Conservation (phyloP, 371 early-diverging fungal species). For the Circinella minor region DNA sequence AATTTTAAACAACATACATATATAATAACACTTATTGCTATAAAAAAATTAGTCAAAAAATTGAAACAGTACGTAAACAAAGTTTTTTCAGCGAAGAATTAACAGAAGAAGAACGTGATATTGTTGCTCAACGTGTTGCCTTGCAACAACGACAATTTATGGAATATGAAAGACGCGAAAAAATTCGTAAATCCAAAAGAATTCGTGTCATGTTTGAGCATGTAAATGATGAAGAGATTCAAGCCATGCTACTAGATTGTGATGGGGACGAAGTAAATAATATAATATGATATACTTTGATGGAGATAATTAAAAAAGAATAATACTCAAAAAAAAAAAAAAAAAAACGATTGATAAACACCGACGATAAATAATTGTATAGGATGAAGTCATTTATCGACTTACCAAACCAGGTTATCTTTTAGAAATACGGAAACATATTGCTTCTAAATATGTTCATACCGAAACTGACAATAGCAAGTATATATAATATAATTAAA, state of each 20-base stretch:
- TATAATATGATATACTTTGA: neutral
- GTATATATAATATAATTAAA: neutral
- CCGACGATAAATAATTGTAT: neutral
- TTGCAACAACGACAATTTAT: constrained; percentile 85
- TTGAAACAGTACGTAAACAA: constrained; percentile 83
- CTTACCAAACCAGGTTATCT: constrained; percentile 77
- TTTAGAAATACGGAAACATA: constrained; percentile 67
- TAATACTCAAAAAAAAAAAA: too few relatives aligned
- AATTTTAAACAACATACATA: too few relatives aligned
- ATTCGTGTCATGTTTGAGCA: constrained; percentile 76
- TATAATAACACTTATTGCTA: too few relatives aligned
- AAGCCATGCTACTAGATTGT: constrained; percentile 76
- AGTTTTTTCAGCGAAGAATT: constrained; percentile 86
- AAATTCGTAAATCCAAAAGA: constrained; percentile 71
- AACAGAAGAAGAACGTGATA: constrained; percentile 83
- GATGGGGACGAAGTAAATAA: constrained; percentile 73
- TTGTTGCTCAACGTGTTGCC: constrained; percentile 87
- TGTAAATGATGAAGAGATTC: constrained; percentile 81
- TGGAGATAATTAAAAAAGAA: too few relatives aligned
- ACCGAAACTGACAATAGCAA: constrained; percentile 32
- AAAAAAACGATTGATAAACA: too few relatives aligned
- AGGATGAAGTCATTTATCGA: constrained; percentile 76
- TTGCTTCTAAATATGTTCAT: constrained; percentile 64
- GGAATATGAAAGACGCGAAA: constrained; percentile 78
- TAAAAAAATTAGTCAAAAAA: constrained; percentile 61